Evolutionary conservation across 2,329 filamentous ascomycete genomes (phyloP).

Genomic region (Fusarium sororula): DNA sequence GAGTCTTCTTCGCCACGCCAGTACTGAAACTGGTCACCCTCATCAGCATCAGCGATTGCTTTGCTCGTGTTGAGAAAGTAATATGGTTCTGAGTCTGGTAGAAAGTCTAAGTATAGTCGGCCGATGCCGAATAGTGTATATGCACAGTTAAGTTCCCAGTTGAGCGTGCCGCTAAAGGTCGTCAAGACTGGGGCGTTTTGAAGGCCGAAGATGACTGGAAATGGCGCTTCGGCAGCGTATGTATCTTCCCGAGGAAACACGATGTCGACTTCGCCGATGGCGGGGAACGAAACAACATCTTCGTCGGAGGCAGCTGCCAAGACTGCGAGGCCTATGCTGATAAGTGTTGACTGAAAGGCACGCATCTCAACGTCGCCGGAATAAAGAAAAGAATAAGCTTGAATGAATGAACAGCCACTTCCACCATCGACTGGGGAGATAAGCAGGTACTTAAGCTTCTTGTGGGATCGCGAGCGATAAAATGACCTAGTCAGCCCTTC

Average conservation of each 20-base stretch:
- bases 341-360: neutral
- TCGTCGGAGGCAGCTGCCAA: neutral
- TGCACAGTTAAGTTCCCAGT: slow-evolving; percentile 14
- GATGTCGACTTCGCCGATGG: slow-evolving; percentile 21
- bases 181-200: slow-evolving; percentile 21
- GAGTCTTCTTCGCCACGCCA: slow-evolving; percentile 14
- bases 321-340: neutral
- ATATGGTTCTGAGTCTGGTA: slow-evolving; percentile 4
- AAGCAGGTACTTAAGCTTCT: neutral
- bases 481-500: slow-evolving; percentile 14
- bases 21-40: slow-evolving; percentile 22
- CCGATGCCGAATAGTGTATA: slow-evolving; percentile 18
- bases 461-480: neutral
- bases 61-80: slow-evolving; percentile 25
- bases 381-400: neutral
- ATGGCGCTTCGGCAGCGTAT: slow-evolving; percentile 24
- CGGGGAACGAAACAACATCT: slow-evolving; percentile 17
- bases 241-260: slow-evolving; percentile 26
- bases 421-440: neutral
- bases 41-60: slow-evolving; percentile 7
- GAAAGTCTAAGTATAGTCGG: slow-evolving; percentile 5
- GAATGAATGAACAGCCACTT: neutral
- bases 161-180: slow-evolving; percentile 15
- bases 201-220: slow-evolving; percentile 25
- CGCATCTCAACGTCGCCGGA: neutral